Evolutionary conservation across 495 filamentous ascomycete genomes (phyloP).

Genomic region (Achaetomiella virescens): DNA sequence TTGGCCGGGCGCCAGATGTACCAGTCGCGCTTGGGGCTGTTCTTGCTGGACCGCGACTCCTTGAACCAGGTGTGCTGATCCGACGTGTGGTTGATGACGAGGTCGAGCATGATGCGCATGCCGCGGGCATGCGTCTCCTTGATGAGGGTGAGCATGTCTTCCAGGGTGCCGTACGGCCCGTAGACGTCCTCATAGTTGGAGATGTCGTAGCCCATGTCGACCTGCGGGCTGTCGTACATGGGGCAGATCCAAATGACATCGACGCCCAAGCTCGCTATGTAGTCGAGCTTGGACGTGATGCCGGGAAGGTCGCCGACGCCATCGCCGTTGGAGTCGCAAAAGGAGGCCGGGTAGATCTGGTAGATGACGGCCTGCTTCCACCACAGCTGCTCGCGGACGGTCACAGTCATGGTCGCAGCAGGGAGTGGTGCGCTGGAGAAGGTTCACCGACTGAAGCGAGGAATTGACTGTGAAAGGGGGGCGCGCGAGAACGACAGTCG

Average conservation of each 20-base stretch:
- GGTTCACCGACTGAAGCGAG: neutral
- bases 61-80: conserved; percentile 72
- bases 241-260: conserved; percentile 68
- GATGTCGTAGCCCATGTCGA: conserved; percentile 56
- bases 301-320: conserved; percentile 63
- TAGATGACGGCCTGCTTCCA: conserved; percentile 50
- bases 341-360: conserved; percentile 66
- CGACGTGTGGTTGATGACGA: conserved; percentile 73
- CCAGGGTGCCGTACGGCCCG: conserved; percentile 54
- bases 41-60: conserved; percentile 54
- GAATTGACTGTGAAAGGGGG: neutral
- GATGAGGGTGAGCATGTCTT: conserved; percentile 55
- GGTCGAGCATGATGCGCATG: conserved; percentile 67
- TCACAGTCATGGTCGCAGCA: neutral
- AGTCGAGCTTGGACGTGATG: conserved; percentile 60
- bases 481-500: neutral
- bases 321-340: conserved; percentile 61
- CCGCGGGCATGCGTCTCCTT: conserved; percentile 30
- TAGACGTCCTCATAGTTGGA: conserved; percentile 58
- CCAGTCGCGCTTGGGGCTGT: conserved; percentile 59
- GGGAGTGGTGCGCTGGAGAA: neutral
- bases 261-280: conserved; percentile 55
- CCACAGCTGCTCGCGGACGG: conserved; percentile 14
- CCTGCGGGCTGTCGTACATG: conserved; percentile 53
- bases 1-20: conserved; percentile 65